Evolutionary conservation across 352 stramenopile genomes (phyloP).

Genomic region (Pythium brachiatum): DNA sequence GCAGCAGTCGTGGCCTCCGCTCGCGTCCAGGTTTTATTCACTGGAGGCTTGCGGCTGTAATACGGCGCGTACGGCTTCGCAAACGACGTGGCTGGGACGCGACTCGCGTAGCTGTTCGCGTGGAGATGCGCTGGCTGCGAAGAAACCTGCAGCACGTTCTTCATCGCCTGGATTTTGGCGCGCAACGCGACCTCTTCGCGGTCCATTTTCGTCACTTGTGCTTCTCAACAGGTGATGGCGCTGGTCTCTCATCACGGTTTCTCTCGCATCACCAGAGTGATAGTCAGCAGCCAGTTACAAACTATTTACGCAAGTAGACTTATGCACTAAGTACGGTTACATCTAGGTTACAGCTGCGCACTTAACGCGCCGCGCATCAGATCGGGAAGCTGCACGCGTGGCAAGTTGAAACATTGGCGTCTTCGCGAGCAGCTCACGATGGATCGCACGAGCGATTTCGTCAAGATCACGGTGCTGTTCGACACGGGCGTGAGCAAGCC

Average conservation of each 20-base stretch:
- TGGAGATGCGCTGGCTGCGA: neutral
- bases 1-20: neutral
- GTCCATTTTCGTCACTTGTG: constrained; percentile 21
- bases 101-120: neutral
- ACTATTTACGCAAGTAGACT: constrained; percentile 21
- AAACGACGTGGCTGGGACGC: constrained; percentile 1
- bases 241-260: neutral
- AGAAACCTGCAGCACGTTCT: constrained; percentile 69
- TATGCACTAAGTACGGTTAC: constrained; percentile 6
- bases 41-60: constrained; percentile 13
- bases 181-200: constrained; percentile 66
- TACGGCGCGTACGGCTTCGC: constrained; percentile 4
- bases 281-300: constrained; percentile 4
- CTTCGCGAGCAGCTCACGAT: constrained; percentile 28
- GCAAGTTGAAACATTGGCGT: constrained; percentile 11
- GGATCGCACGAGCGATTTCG: constrained; percentile 84
- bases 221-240: neutral
- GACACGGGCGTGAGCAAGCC: constrained; percentile 50
- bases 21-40: constrained; percentile 50
- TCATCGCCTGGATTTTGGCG: constrained; percentile 82
- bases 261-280: neutral
- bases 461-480: constrained; percentile 83
- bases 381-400: constrained; percentile 7
- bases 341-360: neutral
- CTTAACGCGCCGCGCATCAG: constrained; percentile 2